A percentile compares a stretch with the other conserved stretches of the same genome.
Conservation (phyloP, 805 yeast species). For the Blastobotrys americana region DNA sequence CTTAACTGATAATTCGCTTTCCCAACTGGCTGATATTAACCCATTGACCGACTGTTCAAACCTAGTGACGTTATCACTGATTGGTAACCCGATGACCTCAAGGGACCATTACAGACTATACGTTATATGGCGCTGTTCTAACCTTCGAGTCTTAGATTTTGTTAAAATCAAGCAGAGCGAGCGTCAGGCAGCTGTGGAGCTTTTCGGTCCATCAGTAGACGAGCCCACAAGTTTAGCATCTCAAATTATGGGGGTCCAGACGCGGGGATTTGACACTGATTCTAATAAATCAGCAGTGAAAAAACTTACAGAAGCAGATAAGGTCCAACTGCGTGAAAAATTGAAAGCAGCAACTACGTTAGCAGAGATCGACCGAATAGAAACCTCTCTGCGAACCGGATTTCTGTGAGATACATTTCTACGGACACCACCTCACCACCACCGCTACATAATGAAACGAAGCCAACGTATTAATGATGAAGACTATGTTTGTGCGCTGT, state of each 20-base stretch:
- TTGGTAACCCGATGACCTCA: constrained; percentile 51
- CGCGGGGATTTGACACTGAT: constrained; percentile 20
- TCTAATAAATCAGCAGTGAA: constrained; percentile 33
- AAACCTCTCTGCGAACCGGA: constrained; percentile 43
- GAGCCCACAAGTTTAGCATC: constrained; percentile 31
- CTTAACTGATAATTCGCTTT: constrained; percentile 46
- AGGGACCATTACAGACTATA: constrained; percentile 49
- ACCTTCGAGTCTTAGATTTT: constrained; percentile 60
- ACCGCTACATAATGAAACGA: too few species aligned
- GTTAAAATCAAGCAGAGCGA: constrained; percentile 52
- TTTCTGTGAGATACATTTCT: too few species aligned
- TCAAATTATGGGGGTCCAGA: constrained; percentile 20
- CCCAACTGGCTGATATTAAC: constrained; percentile 38
- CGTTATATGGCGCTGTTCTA: constrained; percentile 57
- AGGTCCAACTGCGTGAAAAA: constrained; percentile 42
- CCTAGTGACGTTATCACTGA: constrained; percentile 44
- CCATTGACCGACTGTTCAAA: constrained; percentile 35
- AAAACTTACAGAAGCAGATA: constrained; percentile 51
- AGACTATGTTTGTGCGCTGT: too few species aligned
- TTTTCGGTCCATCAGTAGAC: constrained; percentile 35
- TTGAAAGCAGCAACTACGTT: constrained; percentile 58
- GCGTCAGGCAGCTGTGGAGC: constrained; percentile 37
- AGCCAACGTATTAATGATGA: too few species aligned
- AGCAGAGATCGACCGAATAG: constrained; percentile 69
- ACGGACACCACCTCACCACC: too few species aligned